A percentile compares a stretch with the other conserved stretches of the same genome.
phyloP scores from a whole-genome alignment of 2,329 filamentous ascomycete species.

The Ramularia endophylla region DNA sequence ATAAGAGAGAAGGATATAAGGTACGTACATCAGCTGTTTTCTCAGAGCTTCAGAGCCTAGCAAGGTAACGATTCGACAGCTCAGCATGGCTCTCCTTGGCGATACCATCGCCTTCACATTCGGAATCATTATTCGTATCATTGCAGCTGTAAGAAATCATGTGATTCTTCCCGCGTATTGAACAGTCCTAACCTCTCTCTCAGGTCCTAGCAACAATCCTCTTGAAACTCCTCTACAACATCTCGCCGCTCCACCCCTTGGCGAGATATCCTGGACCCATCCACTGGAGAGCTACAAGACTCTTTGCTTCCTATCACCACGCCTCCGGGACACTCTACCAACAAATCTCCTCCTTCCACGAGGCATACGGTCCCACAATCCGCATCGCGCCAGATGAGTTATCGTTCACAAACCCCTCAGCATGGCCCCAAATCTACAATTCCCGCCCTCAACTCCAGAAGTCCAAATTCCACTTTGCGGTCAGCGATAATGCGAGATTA shows the following conservation, averaged over 20 bases:
- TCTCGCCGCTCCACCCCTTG: conserved; percentile 21
- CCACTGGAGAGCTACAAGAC: conserved; percentile 15
- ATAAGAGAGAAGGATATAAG: no score
- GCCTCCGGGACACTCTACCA: conserved; percentile 18
- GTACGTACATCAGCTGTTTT: no score
- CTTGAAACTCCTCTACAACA: conserved; percentile 15
- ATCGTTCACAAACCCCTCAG: conserved; percentile 22
- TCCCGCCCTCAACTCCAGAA: conserved; percentile 19
- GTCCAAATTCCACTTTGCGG: conserved; percentile 14
- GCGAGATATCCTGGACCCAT: conserved; percentile 20
- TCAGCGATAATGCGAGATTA: conserved; percentile 5
- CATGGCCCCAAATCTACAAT: conserved; percentile 24
- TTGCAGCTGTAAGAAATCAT: no score
- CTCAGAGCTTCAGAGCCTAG: no score
- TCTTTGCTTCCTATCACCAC: conserved; percentile 19
- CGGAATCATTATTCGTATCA: no score
- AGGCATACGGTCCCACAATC: conserved; percentile 22
- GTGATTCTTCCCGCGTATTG: no score
- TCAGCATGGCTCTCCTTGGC: no score
- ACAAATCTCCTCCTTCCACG: conserved; percentile 21
- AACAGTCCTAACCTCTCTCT: no score
- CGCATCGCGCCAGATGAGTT: conserved; percentile 27
- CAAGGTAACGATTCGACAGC: no score
- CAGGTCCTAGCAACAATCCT: neutral
- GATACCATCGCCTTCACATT: no score